phyloP scores from a whole-genome alignment of 2,329 filamentous ascomycete genomes.

The Trichoderma koningii region DNA sequence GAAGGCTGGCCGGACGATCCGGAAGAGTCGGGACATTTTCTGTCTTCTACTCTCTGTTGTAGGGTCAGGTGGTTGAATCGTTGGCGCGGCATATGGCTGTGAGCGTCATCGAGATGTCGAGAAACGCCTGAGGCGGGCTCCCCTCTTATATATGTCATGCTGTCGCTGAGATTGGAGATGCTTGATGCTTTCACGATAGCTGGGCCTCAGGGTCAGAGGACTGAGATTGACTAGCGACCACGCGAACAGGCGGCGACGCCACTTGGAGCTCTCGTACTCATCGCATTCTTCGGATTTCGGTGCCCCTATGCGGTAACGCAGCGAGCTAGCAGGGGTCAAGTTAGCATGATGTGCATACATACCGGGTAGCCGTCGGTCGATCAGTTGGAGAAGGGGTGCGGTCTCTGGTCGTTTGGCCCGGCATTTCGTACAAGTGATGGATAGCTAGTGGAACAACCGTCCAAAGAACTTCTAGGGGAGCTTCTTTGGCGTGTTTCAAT shows the following conservation, averaged over 20 bases:
- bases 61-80: background rate
- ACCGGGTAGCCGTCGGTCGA: background rate
- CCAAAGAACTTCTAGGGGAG: background rate
- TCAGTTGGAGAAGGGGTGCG: background rate
- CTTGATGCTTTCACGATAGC: background rate
- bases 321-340: background rate
- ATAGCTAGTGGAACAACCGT: background rate
- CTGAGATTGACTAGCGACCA: conserved; percentile 1
- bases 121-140: background rate
- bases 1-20: conserved; percentile 14
- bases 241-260: background rate
- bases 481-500: background rate
- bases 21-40: conserved; percentile 13
- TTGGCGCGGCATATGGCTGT: background rate
- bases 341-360: background rate
- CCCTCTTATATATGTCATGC: conserved; percentile 5
- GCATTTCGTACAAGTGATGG: background rate
- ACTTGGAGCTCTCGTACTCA: conserved; percentile 19
- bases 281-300: conserved; percentile 21
- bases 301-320: conserved; percentile 8
- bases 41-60: background rate
- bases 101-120: background rate
- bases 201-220: background rate
- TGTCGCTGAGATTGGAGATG: background rate
- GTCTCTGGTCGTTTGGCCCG: background rate